These are phyloP conservation scores for Trichoderma koningii DNA, from an alignment of 2,329 filamentous ascomycete species.

Conservation along the genomic window DNA sequence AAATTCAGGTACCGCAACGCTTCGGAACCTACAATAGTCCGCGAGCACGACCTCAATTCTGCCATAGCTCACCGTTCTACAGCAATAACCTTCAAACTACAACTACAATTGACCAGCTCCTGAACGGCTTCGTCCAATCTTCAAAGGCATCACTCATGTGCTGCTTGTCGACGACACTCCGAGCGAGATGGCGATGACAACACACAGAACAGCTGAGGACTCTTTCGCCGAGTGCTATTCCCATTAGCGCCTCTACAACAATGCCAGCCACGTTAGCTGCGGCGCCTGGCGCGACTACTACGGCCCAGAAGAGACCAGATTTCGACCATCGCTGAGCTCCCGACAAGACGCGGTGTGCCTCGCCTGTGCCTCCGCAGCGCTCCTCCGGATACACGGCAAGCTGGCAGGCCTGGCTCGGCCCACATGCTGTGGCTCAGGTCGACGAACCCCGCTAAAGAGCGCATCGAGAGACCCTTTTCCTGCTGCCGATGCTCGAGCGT, in stretches of 20 bases:
- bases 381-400: constrained; percentile 24
- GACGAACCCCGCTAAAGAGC: constrained; percentile 13
- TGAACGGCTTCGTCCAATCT: not conserved
- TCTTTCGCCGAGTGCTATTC: not conserved
- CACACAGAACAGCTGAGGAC: not conserved
- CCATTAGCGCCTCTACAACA: not conserved
- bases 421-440: constrained; percentile 15
- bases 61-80: too few species aligned
- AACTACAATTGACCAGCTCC: not conserved
- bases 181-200: not conserved
- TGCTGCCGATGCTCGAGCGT: constrained; percentile 17
- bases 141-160: not conserved
- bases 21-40: constrained; percentile 16
- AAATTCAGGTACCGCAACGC: not conserved
- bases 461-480: constrained; percentile 19
- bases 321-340: not conserved
- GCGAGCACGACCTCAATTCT: not conserved
- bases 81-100: not conserved
- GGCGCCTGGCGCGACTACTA: constrained; percentile 1
- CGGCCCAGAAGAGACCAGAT: not conserved
- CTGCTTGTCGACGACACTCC: not conserved
- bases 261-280: not conserved
- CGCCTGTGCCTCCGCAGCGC: not conserved
- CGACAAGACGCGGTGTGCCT: constrained; percentile 13
- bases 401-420: constrained; percentile 17